Conservation (phyloP, 1,139 yeast species). For the Scheffersomyces titani region DNA sequence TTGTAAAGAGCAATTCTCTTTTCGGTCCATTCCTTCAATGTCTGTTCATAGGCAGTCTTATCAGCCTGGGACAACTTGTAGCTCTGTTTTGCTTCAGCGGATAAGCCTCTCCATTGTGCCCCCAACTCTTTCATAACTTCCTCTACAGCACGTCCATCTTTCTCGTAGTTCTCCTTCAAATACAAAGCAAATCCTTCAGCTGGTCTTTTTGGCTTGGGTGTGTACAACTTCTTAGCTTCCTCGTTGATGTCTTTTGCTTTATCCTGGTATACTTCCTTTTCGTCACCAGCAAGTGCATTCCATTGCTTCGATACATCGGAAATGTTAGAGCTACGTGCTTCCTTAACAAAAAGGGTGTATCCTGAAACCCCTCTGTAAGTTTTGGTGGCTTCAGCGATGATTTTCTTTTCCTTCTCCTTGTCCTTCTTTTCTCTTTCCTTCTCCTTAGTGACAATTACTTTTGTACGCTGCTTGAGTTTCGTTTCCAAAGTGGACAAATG, state of each 20-base stretch:
- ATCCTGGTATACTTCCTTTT: slow-evolving; percentile 23
- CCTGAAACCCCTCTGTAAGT: slow-evolving; percentile 28
- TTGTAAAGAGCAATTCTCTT: slow-evolving; percentile 24
- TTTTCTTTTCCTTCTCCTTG: slow-evolving; percentile 19
- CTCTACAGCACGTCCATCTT: slow-evolving; percentile 23
- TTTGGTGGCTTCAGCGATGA: slow-evolving; percentile 27
- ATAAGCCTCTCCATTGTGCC: slow-evolving; percentile 31
- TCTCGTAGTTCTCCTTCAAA: slow-evolving; percentile 29
- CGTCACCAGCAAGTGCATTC: slow-evolving; percentile 25
- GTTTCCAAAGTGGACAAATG: slow-evolving; percentile 19
- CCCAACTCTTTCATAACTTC: slow-evolving; percentile 30
- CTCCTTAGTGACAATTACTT: slow-evolving; percentile 14
- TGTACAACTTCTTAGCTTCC: slow-evolving; percentile 23
- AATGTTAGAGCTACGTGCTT: slow-evolving; percentile 16
- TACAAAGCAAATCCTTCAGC: slow-evolving; percentile 31
- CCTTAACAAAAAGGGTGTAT: slow-evolving; percentile 31
- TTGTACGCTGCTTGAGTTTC: slow-evolving; percentile 18
- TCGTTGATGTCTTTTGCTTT: slow-evolving; percentile 32
- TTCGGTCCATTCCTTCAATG: slow-evolving; percentile 29
- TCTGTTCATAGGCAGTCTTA: slow-evolving; percentile 20
- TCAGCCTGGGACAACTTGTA: slow-evolving; percentile 23
- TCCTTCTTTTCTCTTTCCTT: slow-evolving; percentile 16
- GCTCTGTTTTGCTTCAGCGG: slow-evolving; percentile 28
- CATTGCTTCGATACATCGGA: slow-evolving; percentile 23
- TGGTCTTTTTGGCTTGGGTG: slow-evolving; percentile 39